phyloP scores from a whole-genome alignment of 2,329 filamentous ascomycete genomes.

The Phaeosphaeriaceae sp. region DNA sequence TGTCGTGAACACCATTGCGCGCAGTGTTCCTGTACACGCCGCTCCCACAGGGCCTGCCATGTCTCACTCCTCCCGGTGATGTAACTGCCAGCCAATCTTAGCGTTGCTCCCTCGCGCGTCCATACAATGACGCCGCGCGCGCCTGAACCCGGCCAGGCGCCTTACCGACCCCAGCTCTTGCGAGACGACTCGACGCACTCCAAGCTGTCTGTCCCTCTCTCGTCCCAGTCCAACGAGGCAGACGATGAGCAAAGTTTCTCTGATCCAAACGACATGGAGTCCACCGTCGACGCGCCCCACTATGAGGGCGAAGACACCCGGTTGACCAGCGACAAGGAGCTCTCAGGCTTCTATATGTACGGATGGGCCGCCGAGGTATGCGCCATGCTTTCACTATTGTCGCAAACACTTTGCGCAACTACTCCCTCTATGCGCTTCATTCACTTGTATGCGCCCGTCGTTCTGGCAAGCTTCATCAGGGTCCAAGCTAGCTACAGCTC shows the following conservation, averaged over 20 bases:
- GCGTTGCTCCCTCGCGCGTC: conserved; percentile 14
- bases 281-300: conserved; percentile 51
- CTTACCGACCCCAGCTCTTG: conserved; percentile 31
- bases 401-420: background rate
- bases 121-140: conserved; percentile 41
- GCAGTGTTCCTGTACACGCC: background rate
- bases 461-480: conserved; percentile 5
- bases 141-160: conserved; percentile 20
- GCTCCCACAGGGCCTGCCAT: conserved; percentile 11
- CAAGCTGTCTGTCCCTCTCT: conserved; percentile 43
- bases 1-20: background rate
- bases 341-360: conserved; percentile 95
- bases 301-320: conserved; percentile 87
- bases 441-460: background rate
- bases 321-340: conserved; percentile 85
- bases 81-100: conserved; percentile 33
- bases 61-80: conserved; percentile 31
- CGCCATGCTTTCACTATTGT: background rate
- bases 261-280: conserved; percentile 43
- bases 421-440: background rate
- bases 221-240: conserved; percentile 51
- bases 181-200: conserved; percentile 43
- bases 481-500: conserved; percentile 3
- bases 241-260: conserved; percentile 53
- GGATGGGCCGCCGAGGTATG: conserved; percentile 84